A percentile compares a stretch with the other conserved stretches of the same genome.
phyloP scores from a whole-genome alignment of 768 basidiomycete genomes.

The Russula ochroleuca region DNA sequence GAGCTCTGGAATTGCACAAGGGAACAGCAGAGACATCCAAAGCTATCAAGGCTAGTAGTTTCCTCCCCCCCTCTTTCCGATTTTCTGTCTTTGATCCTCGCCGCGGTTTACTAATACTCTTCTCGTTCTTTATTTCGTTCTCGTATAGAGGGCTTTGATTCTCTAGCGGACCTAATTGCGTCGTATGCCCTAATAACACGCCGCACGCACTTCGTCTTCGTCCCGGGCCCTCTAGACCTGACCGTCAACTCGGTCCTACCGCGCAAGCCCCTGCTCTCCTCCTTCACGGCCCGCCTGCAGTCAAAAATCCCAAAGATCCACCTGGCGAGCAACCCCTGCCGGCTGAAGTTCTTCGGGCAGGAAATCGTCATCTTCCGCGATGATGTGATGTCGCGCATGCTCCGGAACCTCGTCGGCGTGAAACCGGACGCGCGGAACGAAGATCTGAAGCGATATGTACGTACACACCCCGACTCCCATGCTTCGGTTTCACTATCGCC shows the following conservation, averaged over 20 bases:
- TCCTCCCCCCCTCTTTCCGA: too few species aligned
- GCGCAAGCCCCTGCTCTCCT: constrained; percentile 71
- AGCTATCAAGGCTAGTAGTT: constrained; percentile 69
- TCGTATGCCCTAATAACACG: constrained; percentile 74
- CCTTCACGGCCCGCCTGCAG: constrained; percentile 65
- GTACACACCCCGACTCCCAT: constrained; percentile 30
- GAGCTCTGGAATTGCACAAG: constrained; percentile 72
- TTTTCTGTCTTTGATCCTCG: background rate
- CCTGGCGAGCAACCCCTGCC: constrained; percentile 88
- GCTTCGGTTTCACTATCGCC: too few species aligned
- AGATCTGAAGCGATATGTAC: constrained; percentile 83
- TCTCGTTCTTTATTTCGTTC: constrained; percentile 14
- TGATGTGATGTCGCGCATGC: constrained; percentile 89
- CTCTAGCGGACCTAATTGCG: constrained; percentile 77
- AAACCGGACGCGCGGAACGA: constrained; percentile 75
- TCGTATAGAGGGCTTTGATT: constrained; percentile 79
- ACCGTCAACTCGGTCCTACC: constrained; percentile 78
- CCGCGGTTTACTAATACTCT: background rate
- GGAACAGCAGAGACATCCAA: constrained; percentile 71
- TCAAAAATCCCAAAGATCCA: constrained; percentile 72
- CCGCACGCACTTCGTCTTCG: constrained; percentile 84
- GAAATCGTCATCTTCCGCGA: constrained; percentile 94
- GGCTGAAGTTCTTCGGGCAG: constrained; percentile 91
- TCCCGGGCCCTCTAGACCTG: constrained; percentile 92
- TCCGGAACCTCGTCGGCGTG: constrained; percentile 85